These are phyloP conservation scores for Lablab purpureus DNA, from an alignment of 306 rosid genomes.

Conservation along the genomic window DNA sequence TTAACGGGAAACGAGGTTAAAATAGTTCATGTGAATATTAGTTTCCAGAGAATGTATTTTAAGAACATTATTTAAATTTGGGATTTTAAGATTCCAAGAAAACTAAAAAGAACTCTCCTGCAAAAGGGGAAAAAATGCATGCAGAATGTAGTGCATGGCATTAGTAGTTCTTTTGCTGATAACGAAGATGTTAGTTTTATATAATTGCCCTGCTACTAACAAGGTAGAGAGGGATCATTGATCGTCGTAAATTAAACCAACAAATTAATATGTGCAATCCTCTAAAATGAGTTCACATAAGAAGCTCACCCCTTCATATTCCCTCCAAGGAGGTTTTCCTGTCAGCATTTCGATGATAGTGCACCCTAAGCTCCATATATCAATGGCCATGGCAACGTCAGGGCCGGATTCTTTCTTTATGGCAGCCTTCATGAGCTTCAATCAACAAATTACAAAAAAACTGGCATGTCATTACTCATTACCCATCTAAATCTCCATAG, in stretches of 20 bases:
- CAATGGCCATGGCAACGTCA: slow-evolving; percentile 80
- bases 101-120: neutral
- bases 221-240: neutral
- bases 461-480: slow-evolving; percentile 7
- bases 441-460: slow-evolving; percentile 40
- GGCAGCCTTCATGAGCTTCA: slow-evolving; percentile 88
- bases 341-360: slow-evolving; percentile 91
- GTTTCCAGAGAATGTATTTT: neutral
- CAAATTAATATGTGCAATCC: slow-evolving; percentile 16
- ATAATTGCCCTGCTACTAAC: neutral
- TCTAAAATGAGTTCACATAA: slow-evolving; percentile 30
- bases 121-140: neutral
- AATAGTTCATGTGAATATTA: neutral
- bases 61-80: neutral
- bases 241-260: slow-evolving; percentile 12
- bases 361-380: slow-evolving; percentile 98
- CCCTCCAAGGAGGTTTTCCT: slow-evolving; percentile 97
- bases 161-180: slow-evolving; percentile 4
- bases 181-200: neutral
- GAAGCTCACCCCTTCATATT: slow-evolving; percentile 74
- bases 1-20: neutral
- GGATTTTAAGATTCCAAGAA: neutral
- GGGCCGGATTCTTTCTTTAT: slow-evolving; percentile 72
- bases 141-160: slow-evolving; percentile 6
- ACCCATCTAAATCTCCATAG: slow-evolving; percentile 28